phyloP scores from a whole-genome alignment of 2,329 filamentous ascomycete species.

The Raffaelea deltoideospora region DNA sequence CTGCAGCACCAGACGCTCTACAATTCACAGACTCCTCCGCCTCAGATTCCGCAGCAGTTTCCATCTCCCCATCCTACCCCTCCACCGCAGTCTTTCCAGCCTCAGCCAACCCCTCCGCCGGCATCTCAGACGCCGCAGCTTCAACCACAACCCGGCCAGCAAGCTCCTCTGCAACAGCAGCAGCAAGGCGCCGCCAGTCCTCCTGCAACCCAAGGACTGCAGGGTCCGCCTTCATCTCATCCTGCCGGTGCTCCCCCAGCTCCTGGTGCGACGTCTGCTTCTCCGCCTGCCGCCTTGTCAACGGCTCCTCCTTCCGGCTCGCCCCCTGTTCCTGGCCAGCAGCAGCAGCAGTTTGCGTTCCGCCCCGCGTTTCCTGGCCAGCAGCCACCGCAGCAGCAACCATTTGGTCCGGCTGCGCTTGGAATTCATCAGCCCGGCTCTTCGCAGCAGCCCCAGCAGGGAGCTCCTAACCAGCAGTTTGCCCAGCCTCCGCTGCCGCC shows the following conservation, averaged over 20 bases:
- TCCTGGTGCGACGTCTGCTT: too few species aligned
- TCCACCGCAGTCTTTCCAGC: conserved; percentile 3
- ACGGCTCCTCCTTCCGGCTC: too few species aligned
- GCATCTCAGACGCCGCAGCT: conserved; percentile 10
- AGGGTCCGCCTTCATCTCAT: not conserved
- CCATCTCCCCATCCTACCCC: conserved; percentile 10
- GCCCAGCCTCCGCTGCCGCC: conserved; percentile 14
- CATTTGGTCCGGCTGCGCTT: conserved; percentile 14
- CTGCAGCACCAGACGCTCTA: conserved; percentile 4
- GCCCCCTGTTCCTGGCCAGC: too few species aligned
- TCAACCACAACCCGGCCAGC: too few species aligned
- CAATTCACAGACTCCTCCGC: conserved; percentile 16
- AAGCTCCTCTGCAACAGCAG: conserved; percentile 1
- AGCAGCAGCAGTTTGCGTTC: conserved; percentile 7
- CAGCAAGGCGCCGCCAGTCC: too few species aligned
- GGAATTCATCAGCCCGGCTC: too few species aligned
- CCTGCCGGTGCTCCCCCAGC: not conserved
- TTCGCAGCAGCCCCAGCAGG: too few species aligned
- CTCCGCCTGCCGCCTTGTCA: too few species aligned
- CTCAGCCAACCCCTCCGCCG: conserved; percentile 6
- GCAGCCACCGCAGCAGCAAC: conserved; percentile 11
- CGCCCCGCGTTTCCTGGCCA: too few species aligned
- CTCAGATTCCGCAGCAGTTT: conserved; percentile 38
- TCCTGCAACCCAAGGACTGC: too few species aligned
- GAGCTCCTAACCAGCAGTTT: too few species aligned